Evolutionary conservation across 768 basidiomycete genomes (phyloP).

Genomic region (Tephrocybe rancida): DNA sequence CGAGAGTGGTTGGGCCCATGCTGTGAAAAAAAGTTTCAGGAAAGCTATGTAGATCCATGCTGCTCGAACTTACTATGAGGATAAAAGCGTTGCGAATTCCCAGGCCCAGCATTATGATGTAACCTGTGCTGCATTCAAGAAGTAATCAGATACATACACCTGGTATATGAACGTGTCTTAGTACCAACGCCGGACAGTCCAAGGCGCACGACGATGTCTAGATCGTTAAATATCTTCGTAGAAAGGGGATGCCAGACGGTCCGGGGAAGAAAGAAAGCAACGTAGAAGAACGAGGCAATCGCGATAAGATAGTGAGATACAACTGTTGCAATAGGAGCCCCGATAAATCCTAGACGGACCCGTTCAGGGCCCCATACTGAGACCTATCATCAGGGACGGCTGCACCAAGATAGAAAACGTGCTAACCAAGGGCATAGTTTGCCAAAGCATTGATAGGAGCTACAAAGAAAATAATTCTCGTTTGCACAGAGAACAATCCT

Average conservation of each 20-base stretch:
- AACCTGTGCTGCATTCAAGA: slow-evolving; percentile 53
- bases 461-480: slow-evolving; percentile 69
- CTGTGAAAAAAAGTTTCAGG: slow-evolving; percentile 31
- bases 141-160: not conserved
- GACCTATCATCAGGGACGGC: not conserved
- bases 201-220: slow-evolving; percentile 68
- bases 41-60: not conserved
- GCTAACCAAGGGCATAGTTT: slow-evolving; percentile 78
- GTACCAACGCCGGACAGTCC: slow-evolving; percentile 79
- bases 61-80: slow-evolving; percentile 44
- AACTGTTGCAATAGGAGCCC: slow-evolving; percentile 87
- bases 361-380: slow-evolving; percentile 80
- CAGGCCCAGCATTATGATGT: slow-evolving; percentile 97
- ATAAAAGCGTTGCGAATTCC: slow-evolving; percentile 72
- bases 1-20: slow-evolving; percentile 76
- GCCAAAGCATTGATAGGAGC: slow-evolving; percentile 83
- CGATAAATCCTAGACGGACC: slow-evolving; percentile 83
- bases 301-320: slow-evolving; percentile 83
- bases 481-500: slow-evolving; percentile 84
- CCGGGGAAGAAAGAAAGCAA: slow-evolving; percentile 55
- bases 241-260: slow-evolving; percentile 84
- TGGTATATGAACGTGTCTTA: slow-evolving; percentile 10
- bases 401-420: not conserved
- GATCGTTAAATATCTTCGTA: slow-evolving; percentile 59
- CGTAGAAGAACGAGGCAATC: slow-evolving; percentile 59